Evolutionary conservation across 306 rosid species (phyloP).

Genomic region (Canavalia ensiformis): DNA sequence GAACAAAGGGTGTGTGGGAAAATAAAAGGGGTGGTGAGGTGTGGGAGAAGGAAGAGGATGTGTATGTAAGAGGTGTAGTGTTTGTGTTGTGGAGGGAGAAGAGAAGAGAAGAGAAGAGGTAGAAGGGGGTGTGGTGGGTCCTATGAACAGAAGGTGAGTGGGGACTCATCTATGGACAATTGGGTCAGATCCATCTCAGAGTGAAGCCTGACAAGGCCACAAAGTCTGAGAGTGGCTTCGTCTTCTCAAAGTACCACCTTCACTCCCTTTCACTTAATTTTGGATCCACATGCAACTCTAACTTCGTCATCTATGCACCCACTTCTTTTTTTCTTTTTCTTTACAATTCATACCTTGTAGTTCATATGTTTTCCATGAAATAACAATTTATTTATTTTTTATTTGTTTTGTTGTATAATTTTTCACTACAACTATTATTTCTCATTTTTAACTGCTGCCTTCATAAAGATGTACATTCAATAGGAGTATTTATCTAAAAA

Average conservation of each 20-base stretch:
- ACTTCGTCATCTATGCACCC: not conserved
- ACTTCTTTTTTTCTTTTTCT: not conserved
- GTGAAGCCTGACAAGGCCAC: conserved; percentile 88
- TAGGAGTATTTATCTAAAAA: too few relatives aligned
- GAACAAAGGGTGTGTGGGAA: not conserved
- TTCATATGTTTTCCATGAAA: too few relatives aligned
- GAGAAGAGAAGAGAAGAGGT: not conserved
- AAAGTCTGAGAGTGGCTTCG: conserved; percentile 63
- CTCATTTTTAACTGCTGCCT: too few relatives aligned
- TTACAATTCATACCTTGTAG: too few relatives aligned
- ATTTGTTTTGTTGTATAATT: too few relatives aligned
- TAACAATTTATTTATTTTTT: too few relatives aligned
- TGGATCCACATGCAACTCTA: conserved; percentile 34
- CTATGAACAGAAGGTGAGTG: conserved; percentile 60
- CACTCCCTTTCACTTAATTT: conserved; percentile 50
- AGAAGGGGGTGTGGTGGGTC: conserved; percentile 59
- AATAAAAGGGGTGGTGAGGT: too few relatives aligned
- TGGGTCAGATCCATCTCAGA: conserved; percentile 83
- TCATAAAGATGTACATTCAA: too few relatives aligned
- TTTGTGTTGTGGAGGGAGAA: too few relatives aligned
- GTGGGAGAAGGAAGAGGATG: too few relatives aligned
- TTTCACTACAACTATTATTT: too few relatives aligned
- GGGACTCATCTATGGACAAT: conserved; percentile 62
- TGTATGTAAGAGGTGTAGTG: too few relatives aligned
- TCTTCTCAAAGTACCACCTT: conserved; percentile 76